Conservation (phyloP, 768 basidiomycete genomes). For the Favolaschia claudopus region DNA sequence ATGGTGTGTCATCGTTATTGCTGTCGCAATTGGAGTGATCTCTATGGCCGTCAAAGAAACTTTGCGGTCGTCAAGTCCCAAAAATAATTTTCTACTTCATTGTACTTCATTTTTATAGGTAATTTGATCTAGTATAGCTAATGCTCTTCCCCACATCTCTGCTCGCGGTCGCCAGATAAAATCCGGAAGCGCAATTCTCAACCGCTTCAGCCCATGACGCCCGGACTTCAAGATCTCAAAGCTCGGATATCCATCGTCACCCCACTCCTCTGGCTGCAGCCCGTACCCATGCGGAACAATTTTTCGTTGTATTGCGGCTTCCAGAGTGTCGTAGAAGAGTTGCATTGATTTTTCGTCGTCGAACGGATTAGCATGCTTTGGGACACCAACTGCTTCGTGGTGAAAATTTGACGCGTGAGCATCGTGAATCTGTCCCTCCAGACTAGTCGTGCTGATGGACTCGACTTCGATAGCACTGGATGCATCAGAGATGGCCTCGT, state of each 20-base stretch:
- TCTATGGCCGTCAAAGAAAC: too few relatives aligned
- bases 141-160: conserved; percentile 24
- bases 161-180: conserved; percentile 22
- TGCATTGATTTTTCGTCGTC: conserved; percentile 3
- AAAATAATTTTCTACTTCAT: not conserved
- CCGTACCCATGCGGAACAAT: conserved; percentile 22
- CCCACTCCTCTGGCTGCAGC: conserved; percentile 27
- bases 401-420: conserved; percentile 8
- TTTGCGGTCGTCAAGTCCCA: not conserved
- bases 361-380: conserved; percentile 15
- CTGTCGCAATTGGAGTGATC: too few relatives aligned
- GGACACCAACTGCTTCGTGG: conserved; percentile 5
- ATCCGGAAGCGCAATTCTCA: conserved; percentile 20
- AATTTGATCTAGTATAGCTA: conserved; percentile 7
- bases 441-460: not conserved
- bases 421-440: conserved; percentile 6
- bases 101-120: not conserved
- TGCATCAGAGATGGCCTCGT: not conserved
- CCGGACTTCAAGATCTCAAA: conserved; percentile 21
- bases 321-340: not conserved
- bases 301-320: not conserved
- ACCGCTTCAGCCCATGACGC: not conserved
- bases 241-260: conserved; percentile 6
- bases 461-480: not conserved
- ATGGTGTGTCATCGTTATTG: not conserved